Evolutionary conservation across 116 monocot genomes (phyloP), one percentile per base, ranked within the genome.

Genomic region (Posidonia oceanica): DNA sequence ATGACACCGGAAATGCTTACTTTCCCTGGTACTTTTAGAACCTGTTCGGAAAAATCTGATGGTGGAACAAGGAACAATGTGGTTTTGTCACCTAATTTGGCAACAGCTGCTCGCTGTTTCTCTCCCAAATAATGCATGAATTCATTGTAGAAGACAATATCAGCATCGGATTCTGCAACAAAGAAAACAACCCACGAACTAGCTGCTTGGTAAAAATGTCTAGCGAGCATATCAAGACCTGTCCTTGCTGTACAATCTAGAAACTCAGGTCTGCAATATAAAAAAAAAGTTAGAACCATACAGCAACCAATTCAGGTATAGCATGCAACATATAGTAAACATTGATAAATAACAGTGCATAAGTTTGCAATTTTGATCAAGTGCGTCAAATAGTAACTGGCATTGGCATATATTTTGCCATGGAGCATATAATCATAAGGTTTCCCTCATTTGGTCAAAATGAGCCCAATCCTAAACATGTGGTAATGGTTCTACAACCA

Each of bases 1-100:
- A 97, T 77, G 29, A 97, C 87, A 52, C 97, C 97, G 74, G 97
- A 89, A 61, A 97, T 97, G 76, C 97, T 97, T 51, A 97, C 66
- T 82, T 97, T 92, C 40, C 97, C 97, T 12, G 97, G 92, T 18
- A 97, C 97, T 69, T 93, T 97, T 60, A 97, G 72, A 51, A 97
- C 80, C 67, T 87, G 77, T 59, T 97, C 93, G 69, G 97, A 92
- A 55, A 97, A 97, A 23, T 97, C 93, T 52, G 97, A 97, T 0
- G 97, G 97, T 14, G 97, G 93, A 8, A 97, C 87, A 38, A 97
- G 85, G 62, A 97, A 97, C 64, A 97, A 83, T 59, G 89, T 84
- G 57, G 78, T 79, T 69, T 84, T 89, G 22, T 97, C 97, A 39
- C 78, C 93, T 67, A 97, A 69, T 74, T 89, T 97, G 64, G 83